Conservation (phyloP, 352 stramenopile species). For the Phytophthora tubulina region DNA sequence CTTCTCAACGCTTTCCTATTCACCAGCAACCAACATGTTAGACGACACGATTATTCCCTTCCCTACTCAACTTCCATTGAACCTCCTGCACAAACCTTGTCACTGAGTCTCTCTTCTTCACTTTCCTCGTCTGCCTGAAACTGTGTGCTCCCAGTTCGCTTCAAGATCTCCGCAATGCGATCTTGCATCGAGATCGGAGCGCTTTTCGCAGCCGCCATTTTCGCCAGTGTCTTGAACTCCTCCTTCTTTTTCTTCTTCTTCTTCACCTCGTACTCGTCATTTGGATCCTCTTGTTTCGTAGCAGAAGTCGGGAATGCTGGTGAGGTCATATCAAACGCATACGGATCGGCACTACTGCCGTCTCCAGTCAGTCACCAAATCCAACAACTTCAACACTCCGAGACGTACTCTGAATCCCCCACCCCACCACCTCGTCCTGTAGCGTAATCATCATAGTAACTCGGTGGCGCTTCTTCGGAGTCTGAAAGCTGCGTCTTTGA, state of each 20-base stretch:
- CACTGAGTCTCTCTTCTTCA: constrained; percentile 33
- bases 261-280: constrained; percentile 28
- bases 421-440: constrained; percentile 18
- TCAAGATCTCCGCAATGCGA: constrained; percentile 78
- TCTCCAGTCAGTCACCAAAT: constrained; percentile 19
- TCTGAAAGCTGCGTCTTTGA: constrained; percentile 50
- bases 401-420: constrained; percentile 40
- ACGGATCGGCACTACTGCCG: constrained; percentile 64
- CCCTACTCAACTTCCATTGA: background rate
- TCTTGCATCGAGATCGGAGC: constrained; percentile 68
- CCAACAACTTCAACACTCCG: background rate
- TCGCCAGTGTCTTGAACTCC: constrained; percentile 37
- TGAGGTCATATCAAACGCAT: constrained; percentile 72
- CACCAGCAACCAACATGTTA: background rate
- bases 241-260: constrained; percentile 49
- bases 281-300: constrained; percentile 31
- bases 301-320: constrained; percentile 37
- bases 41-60: background rate
- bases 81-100: constrained; percentile 20
- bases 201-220: constrained; percentile 36
- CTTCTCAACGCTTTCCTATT: constrained; percentile 25
- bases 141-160: constrained; percentile 75
- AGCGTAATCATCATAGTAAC: constrained; percentile 55
- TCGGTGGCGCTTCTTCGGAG: constrained; percentile 64
- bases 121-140: constrained; percentile 35